Evolutionary conservation across 1,284 basidiomycete species (phyloP), one percentile per base, ranked within the genome.

Genomic region (Rhodotorula mucilaginosa): DNA sequence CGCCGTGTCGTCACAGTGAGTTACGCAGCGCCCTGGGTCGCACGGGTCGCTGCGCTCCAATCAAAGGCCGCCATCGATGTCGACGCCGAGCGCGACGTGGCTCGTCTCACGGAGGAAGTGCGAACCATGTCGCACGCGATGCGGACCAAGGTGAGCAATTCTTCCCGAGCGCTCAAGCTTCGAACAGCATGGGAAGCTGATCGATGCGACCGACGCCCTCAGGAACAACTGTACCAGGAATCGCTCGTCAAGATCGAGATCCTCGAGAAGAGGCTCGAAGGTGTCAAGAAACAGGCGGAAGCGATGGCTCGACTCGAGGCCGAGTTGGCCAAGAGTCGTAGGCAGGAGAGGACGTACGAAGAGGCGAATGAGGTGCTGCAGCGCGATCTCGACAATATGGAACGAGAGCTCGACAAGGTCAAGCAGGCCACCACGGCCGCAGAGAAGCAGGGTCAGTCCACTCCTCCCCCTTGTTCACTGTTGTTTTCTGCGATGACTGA

Each of bases 331-430:
- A 93, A 93, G 80, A 87, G 88, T 13, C 88, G 88, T 80, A 91
- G 91, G 80, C 91, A 95, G 79, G 92, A 96, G 81, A 86, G 89
- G 73, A 88, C 90, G 39, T 93, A 94, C 76, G 90, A 93, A 79
- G 93, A 96, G 75, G 92, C 93, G 1, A 91, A 97, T 83, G 93
- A 95, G 76, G 91, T 93, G 78, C 82, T 98, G 31, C 94, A 97
- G 79, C 86, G 88, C 6, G 96, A 99, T 78, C 82, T 96, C 73
- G 93, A 97, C 80, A 81, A 85, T 13, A 83, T 97, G 70, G 92
- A 95, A 81, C 88, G 91, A 79, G 93, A 97, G 77, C 93, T 93
- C 80, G 87, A 85, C 6, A 91, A 88, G 79, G 83, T 98, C 74
- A 92, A 92, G 82, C 84, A 86, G 21, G 81, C 86, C 21, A 72